Conservation (phyloP, 495 filamentous ascomycete genomes). For the Penicillium dipodomyicola region DNA sequence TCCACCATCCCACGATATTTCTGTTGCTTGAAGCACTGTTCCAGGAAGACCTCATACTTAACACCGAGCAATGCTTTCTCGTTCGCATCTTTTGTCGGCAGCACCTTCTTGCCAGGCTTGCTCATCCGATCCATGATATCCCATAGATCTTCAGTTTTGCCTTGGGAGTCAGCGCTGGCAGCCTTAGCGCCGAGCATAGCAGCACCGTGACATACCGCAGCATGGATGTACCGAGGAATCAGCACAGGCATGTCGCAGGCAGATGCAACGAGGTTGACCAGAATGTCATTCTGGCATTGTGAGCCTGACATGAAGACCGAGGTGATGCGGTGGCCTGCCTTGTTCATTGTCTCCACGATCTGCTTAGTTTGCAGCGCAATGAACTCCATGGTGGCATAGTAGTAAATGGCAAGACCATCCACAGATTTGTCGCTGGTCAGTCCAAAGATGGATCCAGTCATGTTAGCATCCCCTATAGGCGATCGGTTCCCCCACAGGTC, state of each 20-base stretch:
- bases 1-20: conserved; percentile 64
- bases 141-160: conserved; percentile 85
- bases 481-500: conserved; percentile 98
- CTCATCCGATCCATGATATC: conserved; percentile 96
- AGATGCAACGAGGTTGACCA: conserved; percentile 87
- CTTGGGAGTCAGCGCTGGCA: conserved; percentile 70
- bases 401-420: conserved; percentile 82
- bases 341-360: conserved; percentile 91
- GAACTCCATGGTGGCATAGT: conserved; percentile 94
- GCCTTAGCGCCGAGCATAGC: conserved; percentile 97
- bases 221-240: conserved; percentile 87
- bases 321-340: conserved; percentile 73
- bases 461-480: conserved; percentile 85
- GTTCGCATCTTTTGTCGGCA: conserved; percentile 62
- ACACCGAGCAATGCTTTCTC: conserved; percentile 76
- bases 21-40: conserved; percentile 62
- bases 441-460: conserved; percentile 86
- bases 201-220: conserved; percentile 94
- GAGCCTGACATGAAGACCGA: conserved; percentile 98
- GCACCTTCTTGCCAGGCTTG: conserved; percentile 82
- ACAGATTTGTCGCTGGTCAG: conserved; percentile 80
- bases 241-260: conserved; percentile 88
- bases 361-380: conserved; percentile 95
- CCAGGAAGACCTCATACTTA: conserved; percentile 75
- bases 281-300: conserved; percentile 91